Evolutionary conservation across 805 yeast species (phyloP), one percentile per base, ranked within the genome.

Genomic region (Kuraishia ogatae): DNA sequence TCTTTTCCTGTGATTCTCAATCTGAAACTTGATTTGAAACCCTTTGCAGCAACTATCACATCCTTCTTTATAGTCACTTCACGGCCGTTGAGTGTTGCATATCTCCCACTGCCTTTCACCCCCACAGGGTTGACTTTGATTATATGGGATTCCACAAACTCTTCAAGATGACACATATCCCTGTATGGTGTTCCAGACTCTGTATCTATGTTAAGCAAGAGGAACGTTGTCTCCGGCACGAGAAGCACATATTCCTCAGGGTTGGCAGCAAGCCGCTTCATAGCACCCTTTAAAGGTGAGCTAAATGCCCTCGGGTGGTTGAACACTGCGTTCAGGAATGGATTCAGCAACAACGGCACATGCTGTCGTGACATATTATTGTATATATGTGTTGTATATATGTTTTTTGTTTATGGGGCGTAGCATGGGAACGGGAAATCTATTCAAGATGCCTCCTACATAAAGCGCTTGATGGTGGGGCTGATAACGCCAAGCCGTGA

Each of bases 141-240:
- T 23, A 87, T 77, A 64, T 87, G 93, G 1, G 87, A 79, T 51
- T 76, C 76, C 8, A 86, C 70, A 64, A 86, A 87, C 24, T 83
- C 87, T 39, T 79, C 80, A 47, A 73, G 75, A 52, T 78, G 78
- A 64, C 89, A 84, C 15, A 82, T 66, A 1, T 84, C 88, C 2
- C 63, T 65, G 54, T 82, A 74, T 2, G 75, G 63, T 1, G 66
- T 54, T 10, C 74, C 71, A 0, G 78, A 56, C 20, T 68, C 73
- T 13, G 57, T 54, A 54, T 80, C 83, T 19, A 62, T 64, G 56
- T 67, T 71, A 53, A 73, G 65, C 50, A 70, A 62, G 11, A 87
- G 69, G 2, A 77, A 67, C 26, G 68, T 64, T 0, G 85, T 70
- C 4, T 82, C 80, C 0, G 96, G 96, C 1, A 85, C 82, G n/a